phyloP scores from a whole-genome alignment of 345 rosid genomes.

The Nephelium lappaceum region DNA sequence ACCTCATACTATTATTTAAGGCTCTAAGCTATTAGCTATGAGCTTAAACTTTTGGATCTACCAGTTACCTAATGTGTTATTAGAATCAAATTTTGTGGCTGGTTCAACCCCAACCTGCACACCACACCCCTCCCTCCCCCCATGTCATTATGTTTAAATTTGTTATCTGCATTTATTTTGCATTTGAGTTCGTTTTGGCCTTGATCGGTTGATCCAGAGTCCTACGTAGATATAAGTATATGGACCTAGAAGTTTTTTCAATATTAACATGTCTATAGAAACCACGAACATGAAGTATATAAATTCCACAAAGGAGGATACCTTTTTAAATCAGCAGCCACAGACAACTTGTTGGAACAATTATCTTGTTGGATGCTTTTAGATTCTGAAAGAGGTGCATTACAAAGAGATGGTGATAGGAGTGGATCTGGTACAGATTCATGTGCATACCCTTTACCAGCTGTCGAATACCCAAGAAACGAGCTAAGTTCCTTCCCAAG shows the following conservation, averaged over 20 bases:
- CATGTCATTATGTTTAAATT: neutral
- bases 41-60: neutral
- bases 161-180: neutral
- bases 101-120: no score
- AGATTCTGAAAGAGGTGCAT: constrained; percentile 30
- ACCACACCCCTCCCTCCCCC: neutral
- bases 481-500: constrained; percentile 49
- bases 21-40: no score
- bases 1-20: neutral
- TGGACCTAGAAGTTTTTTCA: neutral
- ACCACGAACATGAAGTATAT: neutral
- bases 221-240: neutral
- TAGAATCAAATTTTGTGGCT: neutral
- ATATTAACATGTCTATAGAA: neutral
- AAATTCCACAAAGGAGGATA: constrained; percentile 16
- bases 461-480: constrained; percentile 43
- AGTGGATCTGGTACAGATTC: constrained; percentile 45
- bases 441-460: constrained; percentile 28
- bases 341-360: constrained; percentile 17
- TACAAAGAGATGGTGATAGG: constrained; percentile 47
- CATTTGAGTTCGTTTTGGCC: neutral
- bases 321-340: constrained; percentile 38
- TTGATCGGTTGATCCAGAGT: neutral
- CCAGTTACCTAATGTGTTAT: neutral
- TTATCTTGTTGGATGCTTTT: constrained; percentile 32